A percentile compares a stretch with the other conserved stretches of the same genome.
Conservation (phyloP, 345 rosid genomes). For the Eucalyptus erythrocorys region DNA sequence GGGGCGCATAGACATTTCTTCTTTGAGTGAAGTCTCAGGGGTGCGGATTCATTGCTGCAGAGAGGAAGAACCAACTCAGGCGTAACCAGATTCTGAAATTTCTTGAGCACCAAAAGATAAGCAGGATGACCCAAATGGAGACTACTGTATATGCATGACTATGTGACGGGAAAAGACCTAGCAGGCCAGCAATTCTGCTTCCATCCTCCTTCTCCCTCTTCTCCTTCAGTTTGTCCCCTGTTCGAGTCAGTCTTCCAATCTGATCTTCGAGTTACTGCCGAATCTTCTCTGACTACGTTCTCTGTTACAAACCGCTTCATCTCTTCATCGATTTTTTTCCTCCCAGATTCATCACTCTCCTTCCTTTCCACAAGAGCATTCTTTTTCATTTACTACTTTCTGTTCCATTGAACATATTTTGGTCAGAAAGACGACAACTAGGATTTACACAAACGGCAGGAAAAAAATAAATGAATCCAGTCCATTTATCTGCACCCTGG, state of each 20-base stretch:
- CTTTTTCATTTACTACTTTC: conserved; percentile 85
- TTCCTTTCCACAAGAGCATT: conserved; percentile 78
- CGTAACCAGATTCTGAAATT: not conserved
- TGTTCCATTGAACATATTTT: conserved; percentile 10
- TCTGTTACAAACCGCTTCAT: conserved; percentile 77
- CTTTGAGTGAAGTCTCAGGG: conserved; percentile 66
- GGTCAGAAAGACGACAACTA: not conserved
- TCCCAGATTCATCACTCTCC: conserved; percentile 74
- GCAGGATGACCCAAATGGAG: not conserved
- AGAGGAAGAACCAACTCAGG: not conserved
- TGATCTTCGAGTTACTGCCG: conserved; percentile 86
- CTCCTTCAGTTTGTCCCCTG: conserved; percentile 93
- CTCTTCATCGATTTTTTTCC: conserved; percentile 84
- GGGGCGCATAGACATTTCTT: conserved; percentile 87
- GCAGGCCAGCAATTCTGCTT: conserved; percentile 83
- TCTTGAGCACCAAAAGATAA: not conserved
- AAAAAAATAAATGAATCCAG: not conserved
- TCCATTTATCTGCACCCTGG: not conserved
- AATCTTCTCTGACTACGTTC: conserved; percentile 56
- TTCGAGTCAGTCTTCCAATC: conserved; percentile 63
- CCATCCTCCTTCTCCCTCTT: conserved; percentile 96
- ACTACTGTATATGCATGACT: not conserved
- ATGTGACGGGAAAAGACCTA: conserved; percentile 38
- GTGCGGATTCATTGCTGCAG: conserved; percentile 85
- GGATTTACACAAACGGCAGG: not conserved